Evolutionary conservation across 2,329 filamentous ascomycete species (phyloP).

Genomic region (Celoporthe dispersa): DNA sequence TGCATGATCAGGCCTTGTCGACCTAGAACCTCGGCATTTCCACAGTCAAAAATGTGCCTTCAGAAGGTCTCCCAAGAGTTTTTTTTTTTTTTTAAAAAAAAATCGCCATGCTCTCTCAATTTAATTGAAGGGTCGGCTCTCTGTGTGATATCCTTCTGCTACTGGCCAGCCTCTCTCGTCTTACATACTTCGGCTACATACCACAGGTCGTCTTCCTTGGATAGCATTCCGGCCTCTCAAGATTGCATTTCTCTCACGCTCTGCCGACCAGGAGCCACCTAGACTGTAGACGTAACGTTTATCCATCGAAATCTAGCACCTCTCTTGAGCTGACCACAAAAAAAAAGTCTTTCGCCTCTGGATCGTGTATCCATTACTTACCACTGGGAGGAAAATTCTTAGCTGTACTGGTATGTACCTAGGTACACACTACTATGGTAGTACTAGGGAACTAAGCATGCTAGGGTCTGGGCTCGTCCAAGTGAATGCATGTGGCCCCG

Average conservation of each 20-base stretch:
- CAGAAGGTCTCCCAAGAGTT: too few relatives aligned
- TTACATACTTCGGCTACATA: not conserved
- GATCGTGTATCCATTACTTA: not conserved
- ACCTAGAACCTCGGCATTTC: not conserved
- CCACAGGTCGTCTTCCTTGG: not conserved
- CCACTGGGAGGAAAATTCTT: not conserved
- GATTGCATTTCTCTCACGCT: not conserved
- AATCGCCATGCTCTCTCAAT: not conserved
- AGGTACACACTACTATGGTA: not conserved
- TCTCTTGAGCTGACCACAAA: not conserved
- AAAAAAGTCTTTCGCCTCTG: not conserved
- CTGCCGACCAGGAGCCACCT: not conserved
- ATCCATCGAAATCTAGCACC: not conserved
- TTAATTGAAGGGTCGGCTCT: not conserved
- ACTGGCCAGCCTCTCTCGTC: not conserved
- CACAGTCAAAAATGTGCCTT: not conserved
- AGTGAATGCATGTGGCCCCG: constrained; percentile 14
- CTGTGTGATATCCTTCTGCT: not conserved
- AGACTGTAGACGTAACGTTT: not conserved
- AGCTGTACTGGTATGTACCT: not conserved
- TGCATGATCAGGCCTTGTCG: not conserved
- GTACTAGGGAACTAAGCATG: not conserved
- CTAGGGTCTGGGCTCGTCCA: constrained; percentile 8
- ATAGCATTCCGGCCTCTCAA: not conserved
- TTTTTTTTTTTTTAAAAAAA: too few relatives aligned